Percentiles rank a stretch among this genome's conserved stretches.
phyloP scores from a whole-genome alignment of 139 green algal species.

The Cymbomonas tetramitiformis region DNA sequence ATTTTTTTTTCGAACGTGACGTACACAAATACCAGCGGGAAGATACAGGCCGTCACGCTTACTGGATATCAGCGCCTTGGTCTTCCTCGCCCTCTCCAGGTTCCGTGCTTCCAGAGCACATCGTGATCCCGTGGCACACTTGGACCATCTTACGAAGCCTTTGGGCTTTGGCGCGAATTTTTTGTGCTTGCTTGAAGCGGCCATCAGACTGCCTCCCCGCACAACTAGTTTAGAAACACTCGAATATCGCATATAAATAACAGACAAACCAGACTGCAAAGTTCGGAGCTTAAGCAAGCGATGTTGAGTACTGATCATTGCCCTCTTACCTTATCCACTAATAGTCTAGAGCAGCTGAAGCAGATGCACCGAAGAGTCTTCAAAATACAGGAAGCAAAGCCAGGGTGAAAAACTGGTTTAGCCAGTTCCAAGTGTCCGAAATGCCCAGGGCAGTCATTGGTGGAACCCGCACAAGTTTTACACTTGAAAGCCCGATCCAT shows the following conservation, averaged over 20 bases:
- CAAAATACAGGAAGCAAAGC: slow-evolving; percentile 88
- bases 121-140: no score
- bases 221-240: background rate
- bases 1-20: no score
- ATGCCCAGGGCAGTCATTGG: slow-evolving; percentile 80
- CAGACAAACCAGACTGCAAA: background rate
- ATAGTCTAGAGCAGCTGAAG: slow-evolving; percentile 72
- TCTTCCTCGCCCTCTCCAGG: no score
- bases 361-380: slow-evolving; percentile 83
- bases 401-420: slow-evolving; percentile 85
- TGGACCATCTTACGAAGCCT: no score
- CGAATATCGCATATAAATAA: background rate
- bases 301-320: background rate
- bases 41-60: no score
- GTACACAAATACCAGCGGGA: no score
- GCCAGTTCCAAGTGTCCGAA: slow-evolving; percentile 95
- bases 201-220: slow-evolving; percentile 9
- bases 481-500: slow-evolving; percentile 46
- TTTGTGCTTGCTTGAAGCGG: slow-evolving; percentile 47
- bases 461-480: slow-evolving; percentile 20
- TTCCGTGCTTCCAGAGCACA: no score
- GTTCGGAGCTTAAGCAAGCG: background rate
- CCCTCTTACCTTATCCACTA: slow-evolving; percentile 49
- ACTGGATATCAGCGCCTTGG: no score
- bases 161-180: slow-evolving; percentile 43